A percentile compares a stretch with the other conserved stretches of the same genome.
These are phyloP conservation scores for Tetracladium setigerum DNA, from an alignment of 495 filamentous ascomycete species.

Conservation along the genomic window DNA sequence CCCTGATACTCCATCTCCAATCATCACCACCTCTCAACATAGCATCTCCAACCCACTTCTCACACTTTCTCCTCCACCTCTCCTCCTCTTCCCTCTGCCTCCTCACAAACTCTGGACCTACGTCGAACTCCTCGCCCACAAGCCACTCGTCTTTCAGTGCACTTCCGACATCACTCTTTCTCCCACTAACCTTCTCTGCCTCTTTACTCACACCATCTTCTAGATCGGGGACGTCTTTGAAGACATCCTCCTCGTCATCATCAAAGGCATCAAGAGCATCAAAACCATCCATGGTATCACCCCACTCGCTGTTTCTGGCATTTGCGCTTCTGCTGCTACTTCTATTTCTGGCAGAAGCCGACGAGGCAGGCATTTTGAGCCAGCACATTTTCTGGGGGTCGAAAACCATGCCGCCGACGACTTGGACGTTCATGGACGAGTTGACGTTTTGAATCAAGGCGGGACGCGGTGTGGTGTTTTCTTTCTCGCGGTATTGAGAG, in stretches of 20 bases:
- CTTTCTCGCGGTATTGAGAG: constrained; percentile 32
- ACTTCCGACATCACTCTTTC: constrained; percentile 25
- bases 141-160: constrained; percentile 66
- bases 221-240: constrained; percentile 48
- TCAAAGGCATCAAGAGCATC: constrained; percentile 61
- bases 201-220: constrained; percentile 34
- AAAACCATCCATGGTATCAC: constrained; percentile 62
- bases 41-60: constrained; percentile 56
- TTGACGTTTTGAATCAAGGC: constrained; percentile 91
- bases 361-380: constrained; percentile 54
- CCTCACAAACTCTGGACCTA: constrained; percentile 88
- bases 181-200: constrained; percentile 26
- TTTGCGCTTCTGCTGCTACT: constrained; percentile 19
- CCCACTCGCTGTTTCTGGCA: constrained; percentile 19
- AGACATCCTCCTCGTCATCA: constrained; percentile 42
- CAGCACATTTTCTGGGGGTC: constrained; percentile 95
- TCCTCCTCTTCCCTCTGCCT: constrained; percentile 87
- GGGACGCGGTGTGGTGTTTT: constrained; percentile 62
- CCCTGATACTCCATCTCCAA: constrained; percentile 25
- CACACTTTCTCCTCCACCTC: constrained; percentile 77
- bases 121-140: constrained; percentile 93
- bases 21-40: constrained; percentile 11
- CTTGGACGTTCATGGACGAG: constrained; percentile 68
- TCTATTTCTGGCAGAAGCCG: constrained; percentile 6
- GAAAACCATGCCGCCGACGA: constrained; percentile 94